phyloP scores from a whole-genome alignment of 768 basidiomycete genomes.

The Cystofilobasidium bisporidii region DNA sequence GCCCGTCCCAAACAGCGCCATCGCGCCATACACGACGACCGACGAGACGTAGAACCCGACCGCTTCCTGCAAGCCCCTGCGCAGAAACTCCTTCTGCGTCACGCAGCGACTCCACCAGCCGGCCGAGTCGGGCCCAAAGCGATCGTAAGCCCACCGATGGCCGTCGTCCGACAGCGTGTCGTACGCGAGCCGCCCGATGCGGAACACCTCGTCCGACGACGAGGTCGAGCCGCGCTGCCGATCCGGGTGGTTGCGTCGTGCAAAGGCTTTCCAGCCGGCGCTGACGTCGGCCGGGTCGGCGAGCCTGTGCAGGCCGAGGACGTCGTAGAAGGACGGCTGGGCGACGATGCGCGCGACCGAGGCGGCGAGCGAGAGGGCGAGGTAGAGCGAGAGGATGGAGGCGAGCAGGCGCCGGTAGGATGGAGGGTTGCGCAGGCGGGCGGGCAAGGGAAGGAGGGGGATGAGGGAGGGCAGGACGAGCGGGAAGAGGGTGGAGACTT shows the following conservation, averaged over 20 bases:
- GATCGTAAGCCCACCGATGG: slow-evolving; percentile 26
- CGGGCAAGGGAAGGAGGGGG: slow-evolving; percentile 18
- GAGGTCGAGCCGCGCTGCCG: not conserved
- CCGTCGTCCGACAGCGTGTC: slow-evolving; percentile 16
- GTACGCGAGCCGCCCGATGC: slow-evolving; percentile 15
- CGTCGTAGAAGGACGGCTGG: slow-evolving; percentile 14
- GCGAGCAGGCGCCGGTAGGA: slow-evolving; percentile 7
- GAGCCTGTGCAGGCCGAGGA: not conserved
- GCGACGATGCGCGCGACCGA: not conserved
- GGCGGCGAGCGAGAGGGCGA: slow-evolving; percentile 16
- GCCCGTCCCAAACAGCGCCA: slow-evolving; percentile 12
- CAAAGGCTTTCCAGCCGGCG: slow-evolving; percentile 17
- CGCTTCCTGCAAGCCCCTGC: not conserved
- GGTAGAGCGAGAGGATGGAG: slow-evolving; percentile 14
- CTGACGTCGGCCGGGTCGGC: not conserved
- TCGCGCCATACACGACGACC: not conserved
- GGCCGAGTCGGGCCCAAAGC: slow-evolving; percentile 13
- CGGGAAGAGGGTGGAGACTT: slow-evolving; percentile 21
- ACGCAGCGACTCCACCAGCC: slow-evolving; percentile 5
- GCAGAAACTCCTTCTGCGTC: slow-evolving; percentile 22
- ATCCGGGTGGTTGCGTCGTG: slow-evolving; percentile 26
- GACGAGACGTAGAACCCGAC: slow-evolving; percentile 24
- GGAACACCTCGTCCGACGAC: slow-evolving; percentile 6
- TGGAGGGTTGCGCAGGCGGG: slow-evolving; percentile 5
- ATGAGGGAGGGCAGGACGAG: slow-evolving; percentile 23